Conservation (phyloP, 2,329 filamentous ascomycete species). For the Colletotrichum karsti region DNA sequence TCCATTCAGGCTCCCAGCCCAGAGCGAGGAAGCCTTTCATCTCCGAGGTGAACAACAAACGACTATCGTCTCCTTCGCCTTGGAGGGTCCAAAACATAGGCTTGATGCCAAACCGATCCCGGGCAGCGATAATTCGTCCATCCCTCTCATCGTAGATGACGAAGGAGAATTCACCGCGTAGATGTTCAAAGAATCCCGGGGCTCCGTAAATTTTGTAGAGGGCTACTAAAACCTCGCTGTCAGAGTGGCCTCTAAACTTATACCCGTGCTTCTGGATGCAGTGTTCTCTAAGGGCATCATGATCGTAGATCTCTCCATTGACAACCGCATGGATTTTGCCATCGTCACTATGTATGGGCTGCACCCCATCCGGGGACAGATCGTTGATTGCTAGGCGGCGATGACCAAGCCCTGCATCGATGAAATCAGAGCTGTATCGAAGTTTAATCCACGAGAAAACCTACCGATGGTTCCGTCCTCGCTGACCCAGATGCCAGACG, state of each 20-base stretch:
- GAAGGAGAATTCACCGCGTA: slow-evolving; percentile 64
- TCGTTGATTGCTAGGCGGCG: slow-evolving; percentile 62
- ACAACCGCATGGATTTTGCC: slow-evolving; percentile 59
- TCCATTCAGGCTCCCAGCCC: slow-evolving; percentile 62
- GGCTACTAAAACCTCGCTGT: slow-evolving; percentile 62
- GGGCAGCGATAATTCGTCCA: slow-evolving; percentile 52
- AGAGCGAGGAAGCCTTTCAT: slow-evolving; percentile 61
- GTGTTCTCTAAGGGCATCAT: slow-evolving; percentile 51
- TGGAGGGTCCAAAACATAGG: slow-evolving; percentile 59
- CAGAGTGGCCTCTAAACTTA: slow-evolving; percentile 53
- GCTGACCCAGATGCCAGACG: slow-evolving; percentile 37
- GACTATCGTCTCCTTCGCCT: slow-evolving; percentile 26
- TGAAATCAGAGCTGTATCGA: background rate
- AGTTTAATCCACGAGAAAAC: background rate
- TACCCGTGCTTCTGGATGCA: slow-evolving; percentile 45
- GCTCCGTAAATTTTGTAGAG: slow-evolving; percentile 58
- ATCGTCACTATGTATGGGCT: slow-evolving; percentile 52
- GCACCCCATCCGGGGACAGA: slow-evolving; percentile 51
- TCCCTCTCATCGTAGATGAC: slow-evolving; percentile 54
- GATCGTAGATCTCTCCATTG: slow-evolving; percentile 67
- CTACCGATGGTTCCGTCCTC: slow-evolving; percentile 9
- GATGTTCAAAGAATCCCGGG: slow-evolving; percentile 42
- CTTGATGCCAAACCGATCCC: slow-evolving; percentile 67
- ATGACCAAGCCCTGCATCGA: slow-evolving; percentile 48
- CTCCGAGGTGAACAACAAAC: slow-evolving; percentile 59